A percentile compares a stretch with the other conserved stretches of the same genome.
These are phyloP conservation scores for Pelargonium australe DNA, from an alignment of 441 rosid species.

Conservation along the genomic window DNA sequence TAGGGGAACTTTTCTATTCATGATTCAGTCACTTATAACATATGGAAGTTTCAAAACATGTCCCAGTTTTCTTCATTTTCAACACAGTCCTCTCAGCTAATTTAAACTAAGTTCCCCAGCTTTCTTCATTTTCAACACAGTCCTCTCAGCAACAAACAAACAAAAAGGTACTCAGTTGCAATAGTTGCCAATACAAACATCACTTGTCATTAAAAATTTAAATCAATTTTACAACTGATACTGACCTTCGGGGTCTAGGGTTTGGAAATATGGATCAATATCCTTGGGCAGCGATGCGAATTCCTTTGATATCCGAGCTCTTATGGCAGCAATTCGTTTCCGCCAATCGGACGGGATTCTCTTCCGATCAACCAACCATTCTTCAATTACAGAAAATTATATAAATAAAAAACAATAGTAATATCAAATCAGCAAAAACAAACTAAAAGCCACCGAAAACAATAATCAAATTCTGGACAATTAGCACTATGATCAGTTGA, in stretches of 20 bases:
- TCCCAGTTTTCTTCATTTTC: not conserved
- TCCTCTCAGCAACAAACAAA: too few relatives aligned
- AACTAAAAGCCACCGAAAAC: slow-evolving; percentile 7
- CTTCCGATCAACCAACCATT: slow-evolving; percentile 98
- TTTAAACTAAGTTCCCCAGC: too few relatives aligned
- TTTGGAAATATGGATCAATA: slow-evolving; percentile 64
- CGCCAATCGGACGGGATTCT: slow-evolving; percentile 86
- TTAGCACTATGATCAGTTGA: not conserved
- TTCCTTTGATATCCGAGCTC: slow-evolving; percentile 65
- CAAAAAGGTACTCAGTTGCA: too few relatives aligned
- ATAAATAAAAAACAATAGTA: slow-evolving; percentile 11
- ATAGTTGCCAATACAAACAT: not conserved
- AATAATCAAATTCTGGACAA: slow-evolving; percentile 7
- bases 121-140: too few relatives aligned
- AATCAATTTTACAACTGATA: slow-evolving; percentile 1
- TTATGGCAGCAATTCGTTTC: slow-evolving; percentile 58
- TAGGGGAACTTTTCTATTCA: not conserved
- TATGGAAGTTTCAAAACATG: not conserved
- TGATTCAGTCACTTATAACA: not conserved
- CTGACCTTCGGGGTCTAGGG: slow-evolving; percentile 71
- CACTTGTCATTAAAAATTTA: not conserved
- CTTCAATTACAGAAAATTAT: slow-evolving; percentile 28
- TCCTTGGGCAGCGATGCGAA: slow-evolving; percentile 73
- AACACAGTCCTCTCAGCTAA: too few relatives aligned
- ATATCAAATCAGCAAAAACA: not conserved